Base-by-base conservation (phyloP, 2,329 filamentous ascomycete species). In the Hortaea werneckii region DNA sequence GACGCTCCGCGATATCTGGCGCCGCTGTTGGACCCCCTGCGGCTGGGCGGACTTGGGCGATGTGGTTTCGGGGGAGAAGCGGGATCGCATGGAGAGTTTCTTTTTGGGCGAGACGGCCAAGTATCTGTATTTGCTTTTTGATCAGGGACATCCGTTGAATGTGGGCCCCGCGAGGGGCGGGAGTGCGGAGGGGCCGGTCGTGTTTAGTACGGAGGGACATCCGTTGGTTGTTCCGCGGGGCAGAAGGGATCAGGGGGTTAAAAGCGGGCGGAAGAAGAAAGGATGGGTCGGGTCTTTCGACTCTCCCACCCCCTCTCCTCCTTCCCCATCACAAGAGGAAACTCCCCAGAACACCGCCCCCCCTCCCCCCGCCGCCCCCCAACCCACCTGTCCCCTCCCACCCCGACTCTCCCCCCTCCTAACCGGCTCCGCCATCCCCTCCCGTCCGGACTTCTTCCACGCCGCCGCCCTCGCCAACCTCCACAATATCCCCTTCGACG, bases 21-120 rank as follows among this genome's bases (percentile, higher is more conserved):
- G 86, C 41, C 79, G 90, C 44, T 98, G 92, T 66, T 88, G 87
- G 79, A 87, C 88, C 0, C 77, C 79, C 50, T 98, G 92, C 58
- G 92, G 92, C 37, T 96, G 90, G 88, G 86, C 90, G 10, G 90
- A 90, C 0, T 73, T 96, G 37, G 66, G 71, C 29, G 72, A 75
- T 50, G 71, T 75, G 13, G 63, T 66, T 6, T 71, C 62, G n/a
- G 90, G 90, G 3, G 87, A 95, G 66, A 80, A 87, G 65, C 86
- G 79, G 55, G 89, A 98, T 63, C 83, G 92, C 30, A 96, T 96
- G 92, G 92, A 98, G 67, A 96, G 90, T 63, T 98, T 96, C 73
- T 96, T 96, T 60, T 75, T 98, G 1, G 90, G 92, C 11, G 92
- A 98, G 67, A 98, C 92, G 1, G 83, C 87, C 39, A 95, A 96